Evolutionary conservation across 2,329 filamentous ascomycete species (phyloP).

Genomic region (Leptographium wingfieldii): DNA sequence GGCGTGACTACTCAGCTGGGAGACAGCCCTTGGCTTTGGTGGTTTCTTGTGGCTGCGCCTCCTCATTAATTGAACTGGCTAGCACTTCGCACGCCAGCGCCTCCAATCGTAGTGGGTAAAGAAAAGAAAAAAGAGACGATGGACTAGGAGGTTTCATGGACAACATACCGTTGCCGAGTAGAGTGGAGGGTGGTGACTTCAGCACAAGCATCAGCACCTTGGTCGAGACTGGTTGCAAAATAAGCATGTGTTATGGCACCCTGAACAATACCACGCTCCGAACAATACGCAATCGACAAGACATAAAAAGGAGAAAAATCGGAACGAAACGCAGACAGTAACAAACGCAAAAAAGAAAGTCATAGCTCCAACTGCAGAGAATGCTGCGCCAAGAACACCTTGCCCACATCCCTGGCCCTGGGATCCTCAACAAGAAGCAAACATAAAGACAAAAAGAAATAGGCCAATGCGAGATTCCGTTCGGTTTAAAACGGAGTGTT

Average conservation of each 20-base stretch:
- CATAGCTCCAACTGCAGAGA: neutral
- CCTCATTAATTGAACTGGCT: neutral
- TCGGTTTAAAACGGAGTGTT: neutral
- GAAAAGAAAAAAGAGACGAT: constrained; percentile 15
- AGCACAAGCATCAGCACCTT: neutral
- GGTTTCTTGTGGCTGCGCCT: neutral
- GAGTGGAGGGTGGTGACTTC: neutral
- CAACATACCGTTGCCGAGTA: neutral
- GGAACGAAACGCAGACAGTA: constrained; percentile 6
- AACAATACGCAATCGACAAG: constrained; percentile 9
- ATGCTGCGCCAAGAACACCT: constrained; percentile 30
- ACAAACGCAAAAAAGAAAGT: neutral
- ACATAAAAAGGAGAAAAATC: neutral
- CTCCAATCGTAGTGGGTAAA: constrained; percentile 9
- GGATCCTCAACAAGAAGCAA: neutral
- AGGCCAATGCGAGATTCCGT: neutral
- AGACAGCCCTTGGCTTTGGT: constrained; percentile 1
- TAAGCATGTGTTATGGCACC: neutral
- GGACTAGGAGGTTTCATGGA: neutral
- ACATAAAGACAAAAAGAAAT: constrained; percentile 5
- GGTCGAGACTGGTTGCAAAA: neutral
- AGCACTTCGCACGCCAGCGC: neutral
- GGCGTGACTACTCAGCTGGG: neutral
- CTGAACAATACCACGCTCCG: constrained; percentile 7
- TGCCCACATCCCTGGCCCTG: constrained; percentile 13